Evolutionary conservation across 2,329 filamentous ascomycete genomes (phyloP).

Genomic region (Aspergillus awamori): DNA sequence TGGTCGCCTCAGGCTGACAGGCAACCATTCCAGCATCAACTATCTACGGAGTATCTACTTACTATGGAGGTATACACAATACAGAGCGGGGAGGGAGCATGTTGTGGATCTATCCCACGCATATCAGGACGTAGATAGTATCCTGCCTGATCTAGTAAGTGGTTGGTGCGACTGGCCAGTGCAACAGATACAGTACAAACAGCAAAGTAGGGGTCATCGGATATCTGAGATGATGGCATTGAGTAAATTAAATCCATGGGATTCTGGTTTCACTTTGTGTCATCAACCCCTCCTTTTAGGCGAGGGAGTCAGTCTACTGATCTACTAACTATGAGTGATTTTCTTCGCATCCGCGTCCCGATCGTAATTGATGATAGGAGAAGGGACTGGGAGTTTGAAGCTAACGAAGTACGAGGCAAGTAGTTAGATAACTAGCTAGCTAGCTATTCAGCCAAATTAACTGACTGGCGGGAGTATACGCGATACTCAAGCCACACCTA

Average conservation of each 20-base stretch:
- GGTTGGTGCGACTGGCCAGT: constrained; percentile 5
- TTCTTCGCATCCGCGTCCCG: not conserved
- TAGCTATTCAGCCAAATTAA: too few species aligned
- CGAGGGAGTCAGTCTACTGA: not conserved
- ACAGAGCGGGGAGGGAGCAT: too few species aligned
- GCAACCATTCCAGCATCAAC: not conserved
- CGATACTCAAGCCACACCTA: too few species aligned
- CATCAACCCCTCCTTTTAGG: not conserved
- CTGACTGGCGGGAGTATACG: too few species aligned
- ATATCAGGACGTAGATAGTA: not conserved
- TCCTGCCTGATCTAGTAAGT: not conserved
- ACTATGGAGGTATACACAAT: too few species aligned
- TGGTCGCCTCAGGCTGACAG: not conserved
- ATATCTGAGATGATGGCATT: not conserved
- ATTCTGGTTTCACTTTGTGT: not conserved
- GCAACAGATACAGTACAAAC: constrained; percentile 1
- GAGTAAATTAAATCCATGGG: constrained; percentile 1
- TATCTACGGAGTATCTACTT: not conserved
- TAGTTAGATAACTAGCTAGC: not conserved
- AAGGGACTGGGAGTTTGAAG: too few species aligned
- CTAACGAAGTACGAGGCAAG: not conserved
- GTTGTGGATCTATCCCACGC: not conserved
- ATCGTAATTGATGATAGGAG: not conserved
- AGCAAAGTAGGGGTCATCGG: not conserved
- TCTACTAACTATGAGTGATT: not conserved